These are phyloP conservation scores for Acorus calamus DNA, from an alignment of 106 monocot genomes.

Conservation along the genomic window DNA sequence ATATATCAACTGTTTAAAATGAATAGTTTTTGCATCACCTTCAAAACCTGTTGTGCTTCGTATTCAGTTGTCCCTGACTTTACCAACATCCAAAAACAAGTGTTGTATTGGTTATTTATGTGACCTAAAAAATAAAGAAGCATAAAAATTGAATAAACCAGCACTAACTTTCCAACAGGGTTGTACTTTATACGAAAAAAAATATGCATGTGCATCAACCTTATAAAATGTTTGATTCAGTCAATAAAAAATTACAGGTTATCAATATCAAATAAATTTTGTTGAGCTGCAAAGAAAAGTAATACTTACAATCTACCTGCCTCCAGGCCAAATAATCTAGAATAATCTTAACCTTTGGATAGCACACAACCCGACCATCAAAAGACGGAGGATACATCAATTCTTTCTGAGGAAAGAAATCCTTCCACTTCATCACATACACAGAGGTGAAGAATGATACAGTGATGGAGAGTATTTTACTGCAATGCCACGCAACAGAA, in stretches of 20 bases:
- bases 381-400: conserved; percentile 61
- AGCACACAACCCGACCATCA: conserved; percentile 77
- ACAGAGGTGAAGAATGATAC: conserved; percentile 84
- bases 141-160: background rate
- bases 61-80: conserved; percentile 67
- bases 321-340: conserved; percentile 86
- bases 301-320: conserved; percentile 84
- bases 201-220: too few relatives aligned
- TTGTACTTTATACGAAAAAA: background rate
- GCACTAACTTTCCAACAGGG: background rate
- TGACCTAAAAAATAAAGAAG: conserved; percentile 50
- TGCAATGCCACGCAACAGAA: conserved; percentile 28
- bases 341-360: conserved; percentile 60
- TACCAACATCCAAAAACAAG: conserved; percentile 92
- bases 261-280: too few relatives aligned
- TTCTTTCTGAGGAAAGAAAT: conserved; percentile 74
- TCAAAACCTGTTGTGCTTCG: conserved; percentile 65
- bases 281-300: too few relatives aligned
- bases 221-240: too few relatives aligned
- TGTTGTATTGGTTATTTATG: conserved; percentile 94
- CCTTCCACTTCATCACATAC: conserved; percentile 85
- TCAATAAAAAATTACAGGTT: too few relatives aligned
- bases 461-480: conserved; percentile 69
- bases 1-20: too few relatives aligned
- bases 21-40: conserved; percentile 23